phyloP scores from a whole-genome alignment of 2,329 filamentous ascomycete species.

The Apiospora saccharicola region DNA sequence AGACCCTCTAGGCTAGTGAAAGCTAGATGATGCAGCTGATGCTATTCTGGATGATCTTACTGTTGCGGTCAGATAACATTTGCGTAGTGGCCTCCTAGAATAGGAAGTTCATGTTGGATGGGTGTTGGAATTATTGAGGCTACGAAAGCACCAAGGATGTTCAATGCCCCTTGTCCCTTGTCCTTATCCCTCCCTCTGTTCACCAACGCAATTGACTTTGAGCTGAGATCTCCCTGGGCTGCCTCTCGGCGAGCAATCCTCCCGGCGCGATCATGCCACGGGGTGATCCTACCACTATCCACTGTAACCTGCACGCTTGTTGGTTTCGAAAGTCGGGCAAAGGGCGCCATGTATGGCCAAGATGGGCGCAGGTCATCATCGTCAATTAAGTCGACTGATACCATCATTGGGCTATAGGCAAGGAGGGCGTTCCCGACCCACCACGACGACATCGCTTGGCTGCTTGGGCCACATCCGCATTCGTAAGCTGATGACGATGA shows the following conservation, averaged over 20 bases:
- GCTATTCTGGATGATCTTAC: not conserved
- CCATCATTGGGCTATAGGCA: not conserved
- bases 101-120: not conserved
- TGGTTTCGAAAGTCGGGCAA: not conserved
- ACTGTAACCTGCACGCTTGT: not conserved
- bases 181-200: not conserved
- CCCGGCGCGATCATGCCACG: not conserved
- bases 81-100: not conserved
- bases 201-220: not conserved
- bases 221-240: conserved; percentile 10
- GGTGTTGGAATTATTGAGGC: not conserved
- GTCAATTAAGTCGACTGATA: not conserved
- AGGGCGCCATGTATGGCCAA: not conserved
- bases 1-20: not conserved
- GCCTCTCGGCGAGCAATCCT: not conserved
- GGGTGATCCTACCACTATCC: not conserved
- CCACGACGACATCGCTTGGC: not conserved
- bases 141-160: not conserved
- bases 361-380: not conserved
- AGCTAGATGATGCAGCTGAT: not conserved
- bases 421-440: not conserved
- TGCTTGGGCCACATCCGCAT: conserved; percentile 4
- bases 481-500: not conserved
- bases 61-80: not conserved
- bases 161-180: not conserved